Base-by-base conservation (phyloP, 768 basidiomycete genomes). In the Mycena epipterygia region DNA sequence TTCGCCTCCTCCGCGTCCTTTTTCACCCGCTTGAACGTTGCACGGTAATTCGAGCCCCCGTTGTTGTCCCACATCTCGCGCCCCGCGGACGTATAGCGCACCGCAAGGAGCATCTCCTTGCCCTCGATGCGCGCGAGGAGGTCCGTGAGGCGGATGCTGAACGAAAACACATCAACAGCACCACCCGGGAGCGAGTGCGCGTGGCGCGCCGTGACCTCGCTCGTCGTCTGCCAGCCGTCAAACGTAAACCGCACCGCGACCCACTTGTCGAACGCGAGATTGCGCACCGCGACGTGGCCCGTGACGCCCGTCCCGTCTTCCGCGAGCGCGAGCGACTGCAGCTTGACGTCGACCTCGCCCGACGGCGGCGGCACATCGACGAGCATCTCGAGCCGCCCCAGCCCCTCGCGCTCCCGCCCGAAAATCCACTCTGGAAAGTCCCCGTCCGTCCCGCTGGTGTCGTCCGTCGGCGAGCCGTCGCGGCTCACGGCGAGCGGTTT, bases 41-140 rank as follows among this genome's bases (percentile, higher is more conserved):
- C 88, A 53, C 89, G 83, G 79, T 97, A 98, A 78, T 99, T 95
- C 62, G 85, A 78, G 2, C 92, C 91, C 29, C 75, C 78, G 77
- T 98, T 97, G 83, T 95, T 97, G 80, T 99, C 97, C 97, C 97
- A 98, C 67, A 93, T 88, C 79, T 98, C 96, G 73, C 84, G 81
- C 0, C 93, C 93, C 6, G 82, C 89, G 29, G 91, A 89, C 16
- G 83, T 79, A 75, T 93, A 96, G 62, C 94, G 84, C 52, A 98
- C 81, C 2, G 94, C 95, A 51, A 98, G 78, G 71, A 90, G 86
- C 76, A 99, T 84, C 29, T 89, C 92, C 86, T 95, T 96, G 61
- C 92, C 94, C 78, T 94, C 95, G 72, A 93, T 91, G 41, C 91
- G 84, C 44, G 87, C 83, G 73, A 96, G 82, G 55, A 96, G 83